These are phyloP conservation scores for Xanthoparmelia taractica DNA, from an alignment of 495 filamentous ascomycete genomes.

Conservation along the genomic window DNA sequence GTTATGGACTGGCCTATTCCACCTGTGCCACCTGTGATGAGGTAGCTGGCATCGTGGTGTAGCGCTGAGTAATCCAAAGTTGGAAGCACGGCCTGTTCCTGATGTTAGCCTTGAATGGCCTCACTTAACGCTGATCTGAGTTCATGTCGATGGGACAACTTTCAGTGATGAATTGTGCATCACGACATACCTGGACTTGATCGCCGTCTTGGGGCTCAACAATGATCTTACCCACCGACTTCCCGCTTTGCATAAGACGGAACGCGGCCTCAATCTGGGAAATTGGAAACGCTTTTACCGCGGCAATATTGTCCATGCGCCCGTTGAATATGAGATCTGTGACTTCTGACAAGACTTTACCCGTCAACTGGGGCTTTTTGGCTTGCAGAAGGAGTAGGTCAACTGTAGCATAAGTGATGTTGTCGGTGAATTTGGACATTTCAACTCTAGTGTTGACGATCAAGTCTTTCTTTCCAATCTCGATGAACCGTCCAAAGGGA, in stretches of 20 bases:
- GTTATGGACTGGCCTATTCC: constrained; percentile 48
- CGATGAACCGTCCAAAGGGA: constrained; percentile 45
- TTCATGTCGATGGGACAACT: neutral
- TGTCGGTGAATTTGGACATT: constrained; percentile 36
- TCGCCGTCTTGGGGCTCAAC: constrained; percentile 12
- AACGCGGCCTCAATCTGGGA: constrained; percentile 37
- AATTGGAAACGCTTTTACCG: constrained; percentile 16
- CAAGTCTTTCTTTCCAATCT: constrained; percentile 41
- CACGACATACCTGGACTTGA: constrained; percentile 25
- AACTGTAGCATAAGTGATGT: constrained; percentile 39
- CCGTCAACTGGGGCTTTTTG: neutral
- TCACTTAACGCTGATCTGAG: neutral
- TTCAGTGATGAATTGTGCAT: constrained; percentile 2
- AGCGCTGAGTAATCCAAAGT: neutral
- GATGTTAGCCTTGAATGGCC: neutral
- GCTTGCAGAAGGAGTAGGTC: constrained; percentile 24
- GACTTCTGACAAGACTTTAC: constrained; percentile 6
- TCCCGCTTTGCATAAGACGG: constrained; percentile 39
- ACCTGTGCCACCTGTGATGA: constrained; percentile 52
- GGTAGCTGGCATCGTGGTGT: constrained; percentile 38
- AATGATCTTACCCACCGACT: constrained; percentile 32
- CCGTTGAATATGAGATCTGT: constrained; percentile 6
- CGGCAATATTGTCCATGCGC: neutral
- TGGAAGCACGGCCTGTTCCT: neutral
- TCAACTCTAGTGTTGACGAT: constrained; percentile 33